phyloP scores from a whole-genome alignment of 169 alveolate species.

The Eimeria acervulina region DNA sequence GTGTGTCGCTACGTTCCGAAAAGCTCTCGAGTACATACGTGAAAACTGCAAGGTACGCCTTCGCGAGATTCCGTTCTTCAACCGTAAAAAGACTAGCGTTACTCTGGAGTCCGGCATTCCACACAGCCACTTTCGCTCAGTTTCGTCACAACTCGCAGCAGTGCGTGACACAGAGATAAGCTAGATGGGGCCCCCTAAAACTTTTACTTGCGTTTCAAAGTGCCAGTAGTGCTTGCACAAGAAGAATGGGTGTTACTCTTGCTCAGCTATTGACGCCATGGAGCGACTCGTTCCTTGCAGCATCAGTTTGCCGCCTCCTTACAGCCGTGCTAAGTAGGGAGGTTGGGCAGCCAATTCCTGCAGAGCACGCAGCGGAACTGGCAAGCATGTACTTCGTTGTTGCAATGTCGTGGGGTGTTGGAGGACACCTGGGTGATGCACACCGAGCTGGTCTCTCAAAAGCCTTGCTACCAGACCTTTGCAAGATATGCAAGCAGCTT shows the following conservation, averaged over 20 bases:
- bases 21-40: constrained; percentile 85
- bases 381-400: constrained; percentile 55
- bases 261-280: constrained; percentile 55
- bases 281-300: constrained; percentile 50
- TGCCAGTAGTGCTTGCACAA: neutral
- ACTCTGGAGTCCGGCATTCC: neutral
- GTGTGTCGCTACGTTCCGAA: constrained; percentile 53
- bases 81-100: neutral
- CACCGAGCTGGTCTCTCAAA: constrained; percentile 55
- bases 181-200: neutral
- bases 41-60: constrained; percentile 79
- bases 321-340: constrained; percentile 33
- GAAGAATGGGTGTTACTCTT: neutral
- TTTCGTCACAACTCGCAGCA: neutral
- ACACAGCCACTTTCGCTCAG: neutral
- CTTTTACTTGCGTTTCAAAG: neutral
- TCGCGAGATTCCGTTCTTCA: neutral
- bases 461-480: constrained; percentile 47
- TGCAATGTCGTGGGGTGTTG: constrained; percentile 76
- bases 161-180: neutral
- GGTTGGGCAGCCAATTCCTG: neutral
- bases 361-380: constrained; percentile 19
- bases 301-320: constrained; percentile 69
- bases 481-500: constrained; percentile 66
- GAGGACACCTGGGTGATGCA: constrained; percentile 47